Evolutionary conservation across 177 flowering plant species (phyloP), one percentile per base, ranked within the genome.

Genomic region (Vitis hybrid): DNA sequence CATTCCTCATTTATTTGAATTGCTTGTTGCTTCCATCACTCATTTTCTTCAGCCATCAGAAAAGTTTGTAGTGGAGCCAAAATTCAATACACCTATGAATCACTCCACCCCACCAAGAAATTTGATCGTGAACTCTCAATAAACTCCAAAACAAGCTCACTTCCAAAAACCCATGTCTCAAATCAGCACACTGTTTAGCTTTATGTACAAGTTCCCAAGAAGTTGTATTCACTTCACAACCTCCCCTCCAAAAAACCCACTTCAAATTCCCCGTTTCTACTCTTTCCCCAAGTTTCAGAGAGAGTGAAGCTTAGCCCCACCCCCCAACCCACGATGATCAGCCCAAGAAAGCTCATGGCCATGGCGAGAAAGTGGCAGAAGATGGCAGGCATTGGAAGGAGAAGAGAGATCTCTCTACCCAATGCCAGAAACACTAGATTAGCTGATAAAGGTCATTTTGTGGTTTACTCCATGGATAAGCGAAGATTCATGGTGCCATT

Each of bases 391-490:
- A 18, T 61, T 26, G 61, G 74, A 16, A 39, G 69, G 54, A 67
- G 52, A 51, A 49, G 68, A 18, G 45, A 11, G 0, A 67, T 61
- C 52, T 19, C 54, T 8, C 14, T 54, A 2, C 76, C 54, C 3
- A 51, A 11, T 5, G 14, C 13, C 3, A 11, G 14, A 7, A 39
- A 39, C 54, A 51, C 62, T 7, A n/a, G 61, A 15, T 31, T 9
- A 51, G 54, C 73, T 3, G 71, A 70, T 10, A 67, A 67, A 50
- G 80, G 76, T 19, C 81, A 76, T 15, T 77, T 80, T 59, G 76
- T 76, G 0, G 72, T 77, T 11, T 77, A 80, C 58, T 20, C 80
- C 3, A 22, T 64, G 2, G 74, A 75, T 11, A 3, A 19, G 39
- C 66, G 18, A 22, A 70, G 74, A 0, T 75, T 75, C 34, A 68